Conservation (phyloP, 2,329 filamentous ascomycete genomes). For the Verticillium klebahnii region DNA sequence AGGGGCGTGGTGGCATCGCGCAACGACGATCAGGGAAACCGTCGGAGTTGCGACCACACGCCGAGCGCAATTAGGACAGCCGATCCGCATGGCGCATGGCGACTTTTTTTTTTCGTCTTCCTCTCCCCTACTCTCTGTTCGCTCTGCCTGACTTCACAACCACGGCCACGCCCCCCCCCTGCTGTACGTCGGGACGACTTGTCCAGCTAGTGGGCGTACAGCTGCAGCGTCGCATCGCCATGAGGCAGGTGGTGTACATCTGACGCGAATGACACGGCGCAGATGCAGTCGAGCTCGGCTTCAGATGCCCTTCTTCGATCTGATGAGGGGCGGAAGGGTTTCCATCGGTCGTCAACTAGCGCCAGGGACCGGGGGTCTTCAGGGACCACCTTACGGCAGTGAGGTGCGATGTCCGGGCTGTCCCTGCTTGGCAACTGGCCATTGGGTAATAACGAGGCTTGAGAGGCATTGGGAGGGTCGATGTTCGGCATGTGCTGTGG, state of each 20-base stretch:
- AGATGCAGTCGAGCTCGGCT: neutral
- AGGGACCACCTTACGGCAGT: constrained; percentile 1
- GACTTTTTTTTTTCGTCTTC: neutral
- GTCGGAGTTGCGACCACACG: neutral
- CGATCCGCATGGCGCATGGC: neutral
- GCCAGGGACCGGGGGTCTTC: neutral
- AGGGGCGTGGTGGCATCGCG: neutral
- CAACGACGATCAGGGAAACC: neutral
- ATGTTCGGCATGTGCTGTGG: constrained; percentile 2
- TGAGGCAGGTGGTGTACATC: neutral
- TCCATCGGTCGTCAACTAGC: neutral
- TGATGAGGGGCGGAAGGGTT: neutral
- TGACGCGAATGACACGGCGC: neutral
- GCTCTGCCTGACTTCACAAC: neutral
- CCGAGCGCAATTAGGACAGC: neutral
- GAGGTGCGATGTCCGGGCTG: neutral
- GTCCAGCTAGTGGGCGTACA: neutral
- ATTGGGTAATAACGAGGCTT: neutral
- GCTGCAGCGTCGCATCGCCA: neutral
- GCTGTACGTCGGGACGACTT: neutral
- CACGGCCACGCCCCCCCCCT: neutral
- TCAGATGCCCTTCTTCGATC: neutral
- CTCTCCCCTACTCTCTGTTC: neutral
- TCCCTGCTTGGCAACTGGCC: constrained; percentile 2
- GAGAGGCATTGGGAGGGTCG: neutral